A percentile compares a stretch with the other conserved stretches of the same genome.
Evolutionary conservation across 352 stramenopile genomes (phyloP).

Genomic region (Globisporangium echinulatum): DNA sequence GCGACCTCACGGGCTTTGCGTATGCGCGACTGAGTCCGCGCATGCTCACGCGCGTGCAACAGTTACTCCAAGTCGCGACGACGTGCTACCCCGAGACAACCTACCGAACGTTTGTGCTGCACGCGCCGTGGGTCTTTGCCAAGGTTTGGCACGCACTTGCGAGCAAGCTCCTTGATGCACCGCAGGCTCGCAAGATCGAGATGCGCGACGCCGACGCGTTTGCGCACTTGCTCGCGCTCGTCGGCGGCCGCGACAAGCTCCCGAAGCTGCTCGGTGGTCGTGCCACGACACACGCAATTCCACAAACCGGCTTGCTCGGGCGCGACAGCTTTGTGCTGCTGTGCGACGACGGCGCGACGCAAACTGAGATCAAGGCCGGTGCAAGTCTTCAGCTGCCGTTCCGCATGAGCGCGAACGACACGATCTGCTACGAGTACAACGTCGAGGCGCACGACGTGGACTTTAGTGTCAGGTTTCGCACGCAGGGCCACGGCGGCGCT

Average conservation of each 20-base stretch:
- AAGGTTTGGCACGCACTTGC: slow-evolving; percentile 58
- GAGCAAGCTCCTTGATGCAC: slow-evolving; percentile 47
- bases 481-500: slow-evolving; percentile 57
- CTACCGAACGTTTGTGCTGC: slow-evolving; percentile 45
- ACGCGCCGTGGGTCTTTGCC: slow-evolving; percentile 68
- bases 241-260: slow-evolving; percentile 41
- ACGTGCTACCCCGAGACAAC: slow-evolving; percentile 64
- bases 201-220: slow-evolving; percentile 41
- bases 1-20: slow-evolving; percentile 61
- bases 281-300: slow-evolving; percentile 42
- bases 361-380: slow-evolving; percentile 58
- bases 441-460: slow-evolving; percentile 57
- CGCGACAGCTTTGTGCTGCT: slow-evolving; percentile 57
- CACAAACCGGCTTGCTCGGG: slow-evolving; percentile 56
- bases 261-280: slow-evolving; percentile 57
- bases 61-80: slow-evolving; percentile 37
- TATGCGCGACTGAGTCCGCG: slow-evolving; percentile 52
- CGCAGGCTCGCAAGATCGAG: slow-evolving; percentile 52
- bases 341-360: slow-evolving; percentile 62
- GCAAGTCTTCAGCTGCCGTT: slow-evolving; percentile 60
- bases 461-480: slow-evolving; percentile 68
- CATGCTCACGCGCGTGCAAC: slow-evolving; percentile 37
- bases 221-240: slow-evolving; percentile 34
- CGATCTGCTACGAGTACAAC: slow-evolving; percentile 72
- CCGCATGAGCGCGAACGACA: slow-evolving; percentile 62